Base-by-base conservation (phyloP, 2,329 filamentous ascomycete genomes). In the Claviceps pusilla region DNA sequence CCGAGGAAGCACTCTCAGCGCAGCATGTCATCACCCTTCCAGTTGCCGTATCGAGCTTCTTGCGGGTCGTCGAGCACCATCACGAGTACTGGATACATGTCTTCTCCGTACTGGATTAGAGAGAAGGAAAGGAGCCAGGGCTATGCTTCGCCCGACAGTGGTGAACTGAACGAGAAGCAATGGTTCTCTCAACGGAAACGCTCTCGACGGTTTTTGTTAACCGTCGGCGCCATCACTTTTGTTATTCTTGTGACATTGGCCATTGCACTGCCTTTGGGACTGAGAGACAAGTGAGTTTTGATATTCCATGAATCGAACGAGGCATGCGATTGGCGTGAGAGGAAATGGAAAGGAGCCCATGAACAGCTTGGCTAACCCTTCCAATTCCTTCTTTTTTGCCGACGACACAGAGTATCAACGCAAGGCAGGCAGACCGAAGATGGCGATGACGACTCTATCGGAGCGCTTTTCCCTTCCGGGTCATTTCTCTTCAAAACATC, bases 401-500 rank as follows among this genome's bases (percentile, higher is more conserved):
- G 14, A 14, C 16, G 14, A 42, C 14, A 19, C 41, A 55, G 54
- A 48, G 54, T 55, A 9, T 55, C 39, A 4, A 55, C 54, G 2
- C 54, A 46, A 46, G 54, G 54, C 45, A 45, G 43, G 19, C 54
- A 49, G 42, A 45, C 35, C 1, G 35, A 37, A 28, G 37, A 53
- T 3, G 51, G 57, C n/a, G 35, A 19, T 16, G 45, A 39, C 29
- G 45, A 55, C 14, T 39, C 28, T 3, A 45, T 59, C 19, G 47
- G 52, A 4, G 31, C 59, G 11, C 54, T 62, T 24, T 85, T 85
- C 60, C 84, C 83, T 1, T 68, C 76, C 1, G 84, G 83, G 6
- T 74, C 77, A n/a, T 86, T 80, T 65, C 71, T 76, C 42, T 72
- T 87, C 59, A 70, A 75, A 7, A 80, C 80, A 28, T 76, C 76